Evolutionary conservation across 2,329 filamentous ascomycete genomes (phyloP), one percentile per base, ranked within the genome.

Genomic region (Colletotrichum tropicale): DNA sequence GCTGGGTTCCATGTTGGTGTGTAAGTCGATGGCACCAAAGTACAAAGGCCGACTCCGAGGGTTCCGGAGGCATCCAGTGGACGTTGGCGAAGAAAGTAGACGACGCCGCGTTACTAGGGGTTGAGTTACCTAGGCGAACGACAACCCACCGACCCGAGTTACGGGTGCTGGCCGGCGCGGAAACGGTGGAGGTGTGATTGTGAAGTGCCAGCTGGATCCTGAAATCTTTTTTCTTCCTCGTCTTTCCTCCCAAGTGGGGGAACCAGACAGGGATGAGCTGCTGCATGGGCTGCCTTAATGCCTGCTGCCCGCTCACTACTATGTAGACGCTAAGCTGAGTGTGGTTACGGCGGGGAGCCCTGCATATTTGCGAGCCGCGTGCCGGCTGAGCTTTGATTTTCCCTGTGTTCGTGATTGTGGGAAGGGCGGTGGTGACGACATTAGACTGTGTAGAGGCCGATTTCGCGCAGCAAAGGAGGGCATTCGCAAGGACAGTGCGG

Each of bases 31-130:
- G 38, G 43, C 21, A 8, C 62, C 28, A 24, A 36, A 6, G 55
- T 43, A 30, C 15, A 38, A 16, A 26, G 32, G 21, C 56, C 69
- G 58, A 64, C 34, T 65, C 74, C 74, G 74, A 74, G 43, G 48
- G 58, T 74, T 76, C 74, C 74, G 74, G 24, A 74, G 64, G 43
- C 64, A 75, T 69, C 64, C 55, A 26, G 36, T 52, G 52, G n/a
- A n/a, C 9, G 43, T 52, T 30, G 38, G 32, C 26, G 32, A 43
- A n/a, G 34, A 55, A 52, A 66, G 52, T 13, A 34, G 28, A 36
- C 7, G 36, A n/a, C 30, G 56, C 36, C n/a, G 55, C 16, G 30
- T 16, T 38, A 12, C 43, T 21, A 8, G n/a, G 43, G 43, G 43
- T 52, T n/a, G n/a, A 21, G 43, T 52, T 52, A 52, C 43, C n/a